Percentiles rank a stretch among this genome's conserved stretches.
phyloP scores from a whole-genome alignment of 2,329 filamentous ascomycete genomes.

The Colletotrichum sp. region DNA sequence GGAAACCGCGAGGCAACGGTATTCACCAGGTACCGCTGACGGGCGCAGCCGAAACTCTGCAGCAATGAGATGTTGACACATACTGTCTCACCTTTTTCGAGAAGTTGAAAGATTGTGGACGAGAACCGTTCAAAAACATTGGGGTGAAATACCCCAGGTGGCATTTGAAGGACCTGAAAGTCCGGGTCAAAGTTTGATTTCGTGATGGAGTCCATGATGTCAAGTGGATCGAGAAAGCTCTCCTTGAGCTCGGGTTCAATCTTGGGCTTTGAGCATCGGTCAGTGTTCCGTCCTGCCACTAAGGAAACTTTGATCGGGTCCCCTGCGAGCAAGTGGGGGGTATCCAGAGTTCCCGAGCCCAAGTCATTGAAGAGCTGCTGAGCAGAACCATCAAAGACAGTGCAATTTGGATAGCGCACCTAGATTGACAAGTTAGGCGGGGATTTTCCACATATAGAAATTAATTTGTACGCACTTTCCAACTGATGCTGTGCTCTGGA shows the following conservation, averaged over 20 bases:
- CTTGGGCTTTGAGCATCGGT: neutral
- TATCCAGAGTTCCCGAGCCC: neutral
- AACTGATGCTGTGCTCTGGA: neutral
- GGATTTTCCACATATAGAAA: fast-evolving
- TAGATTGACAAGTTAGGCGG: neutral
- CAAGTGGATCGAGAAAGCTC: neutral
- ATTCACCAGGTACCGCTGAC: neutral
- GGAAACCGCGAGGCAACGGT: neutral
- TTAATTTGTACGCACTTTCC: neutral
- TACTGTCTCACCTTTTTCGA: neutral
- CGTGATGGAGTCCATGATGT: neutral
- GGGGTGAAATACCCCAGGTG: neutral
- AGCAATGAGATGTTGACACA: neutral
- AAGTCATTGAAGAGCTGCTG: neutral
- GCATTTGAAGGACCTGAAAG: neutral
- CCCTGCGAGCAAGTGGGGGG: neutral
- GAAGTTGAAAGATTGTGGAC: neutral
- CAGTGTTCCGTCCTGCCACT: neutral
- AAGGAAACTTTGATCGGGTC: neutral
- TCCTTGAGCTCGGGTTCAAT: neutral
- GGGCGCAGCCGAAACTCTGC: neutral
- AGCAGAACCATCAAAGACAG: neutral
- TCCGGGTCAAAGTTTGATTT: neutral
- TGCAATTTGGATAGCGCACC: neutral
- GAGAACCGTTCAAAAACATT: neutral